Evolutionary conservation across 1,139 yeast genomes (phyloP).

Genomic region (Candida freyschussii): DNA sequence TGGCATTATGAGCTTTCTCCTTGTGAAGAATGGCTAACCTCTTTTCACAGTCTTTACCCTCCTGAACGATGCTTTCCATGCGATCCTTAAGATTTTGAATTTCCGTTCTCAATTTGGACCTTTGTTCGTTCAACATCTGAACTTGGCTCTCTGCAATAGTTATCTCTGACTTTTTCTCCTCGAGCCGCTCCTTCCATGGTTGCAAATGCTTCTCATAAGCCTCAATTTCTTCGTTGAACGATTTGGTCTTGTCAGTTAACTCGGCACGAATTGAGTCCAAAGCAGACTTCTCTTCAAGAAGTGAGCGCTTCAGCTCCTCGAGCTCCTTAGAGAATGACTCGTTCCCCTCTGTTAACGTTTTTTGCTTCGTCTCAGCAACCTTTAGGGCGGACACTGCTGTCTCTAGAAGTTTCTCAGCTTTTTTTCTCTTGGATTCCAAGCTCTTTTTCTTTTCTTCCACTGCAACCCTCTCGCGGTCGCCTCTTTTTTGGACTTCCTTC

Average conservation of each 20-base stretch:
- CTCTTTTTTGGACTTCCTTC: conserved; percentile 37
- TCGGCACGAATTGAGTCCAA: conserved; percentile 61
- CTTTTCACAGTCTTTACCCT: conserved; percentile 50
- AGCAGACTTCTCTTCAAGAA: conserved; percentile 48
- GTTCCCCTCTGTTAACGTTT: conserved; percentile 41
- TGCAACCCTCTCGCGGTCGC: conserved; percentile 51
- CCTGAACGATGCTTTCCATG: conserved; percentile 43
- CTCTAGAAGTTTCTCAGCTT: conserved; percentile 47
- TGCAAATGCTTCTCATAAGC: conserved; percentile 60
- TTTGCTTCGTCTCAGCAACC: conserved; percentile 43
- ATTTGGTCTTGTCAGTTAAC: conserved; percentile 69
- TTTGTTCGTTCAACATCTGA: conserved; percentile 51
- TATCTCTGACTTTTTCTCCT: conserved; percentile 60
- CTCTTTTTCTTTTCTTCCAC: conserved; percentile 73
- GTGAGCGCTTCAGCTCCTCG: conserved; percentile 38
- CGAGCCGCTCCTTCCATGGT: conserved; percentile 78
- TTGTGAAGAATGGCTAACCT: conserved; percentile 37
- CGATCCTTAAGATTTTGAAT: conserved; percentile 43
- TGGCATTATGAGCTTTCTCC: conserved; percentile 43
- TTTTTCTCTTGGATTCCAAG: conserved; percentile 52
- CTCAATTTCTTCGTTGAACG: conserved; percentile 59
- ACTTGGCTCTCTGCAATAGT: conserved; percentile 63
- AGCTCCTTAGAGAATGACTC: conserved; percentile 33
- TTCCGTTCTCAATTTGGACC: conserved; percentile 40
- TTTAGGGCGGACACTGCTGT: conserved; percentile 34